These are phyloP conservation scores for Aspergillus saccharolyticus DNA, from an alignment of 495 filamentous ascomycete species.

Conservation along the genomic window DNA sequence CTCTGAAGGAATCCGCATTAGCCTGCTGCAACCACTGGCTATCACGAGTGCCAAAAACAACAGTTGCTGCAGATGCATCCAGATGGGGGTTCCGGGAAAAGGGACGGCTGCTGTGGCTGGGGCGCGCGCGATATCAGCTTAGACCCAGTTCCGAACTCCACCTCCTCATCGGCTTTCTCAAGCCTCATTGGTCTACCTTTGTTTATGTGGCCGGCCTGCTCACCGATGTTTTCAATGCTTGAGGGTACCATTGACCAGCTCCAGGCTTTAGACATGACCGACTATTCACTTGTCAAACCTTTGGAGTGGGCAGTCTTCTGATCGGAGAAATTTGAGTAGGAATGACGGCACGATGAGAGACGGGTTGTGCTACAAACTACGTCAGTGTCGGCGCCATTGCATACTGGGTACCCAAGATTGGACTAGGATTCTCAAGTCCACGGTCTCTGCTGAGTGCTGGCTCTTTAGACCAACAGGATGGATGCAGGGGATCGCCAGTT, in stretches of 20 bases:
- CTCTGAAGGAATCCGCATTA: not conserved
- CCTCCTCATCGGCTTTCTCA: not conserved
- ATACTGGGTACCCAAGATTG: conserved; percentile 8
- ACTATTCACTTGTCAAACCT: not conserved
- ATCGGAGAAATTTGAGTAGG: not conserved
- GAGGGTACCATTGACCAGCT: not conserved
- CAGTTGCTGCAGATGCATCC: not conserved
- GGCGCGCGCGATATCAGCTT: not conserved
- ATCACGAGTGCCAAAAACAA: not conserved
- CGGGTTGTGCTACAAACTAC: conserved; percentile 1
- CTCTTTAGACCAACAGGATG: conserved; percentile 7
- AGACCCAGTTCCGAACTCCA: not conserved
- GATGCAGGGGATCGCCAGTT: conserved; percentile 10
- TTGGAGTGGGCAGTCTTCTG: not conserved
- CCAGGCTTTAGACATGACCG: not conserved
- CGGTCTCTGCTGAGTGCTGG: not conserved
- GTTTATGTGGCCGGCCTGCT: not conserved
- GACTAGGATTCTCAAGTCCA: not conserved
- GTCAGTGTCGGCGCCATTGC: conserved; percentile 1
- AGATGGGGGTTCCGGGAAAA: not conserved
- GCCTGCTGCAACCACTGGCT: not conserved
- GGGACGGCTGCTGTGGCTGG: conserved; percentile 1
- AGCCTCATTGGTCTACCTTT: not conserved
- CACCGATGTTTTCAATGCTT: not conserved
- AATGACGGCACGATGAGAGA: not conserved